Base-by-base conservation (phyloP, 2,329 filamentous ascomycete genomes). In the Talaromyces sp. region DNA sequence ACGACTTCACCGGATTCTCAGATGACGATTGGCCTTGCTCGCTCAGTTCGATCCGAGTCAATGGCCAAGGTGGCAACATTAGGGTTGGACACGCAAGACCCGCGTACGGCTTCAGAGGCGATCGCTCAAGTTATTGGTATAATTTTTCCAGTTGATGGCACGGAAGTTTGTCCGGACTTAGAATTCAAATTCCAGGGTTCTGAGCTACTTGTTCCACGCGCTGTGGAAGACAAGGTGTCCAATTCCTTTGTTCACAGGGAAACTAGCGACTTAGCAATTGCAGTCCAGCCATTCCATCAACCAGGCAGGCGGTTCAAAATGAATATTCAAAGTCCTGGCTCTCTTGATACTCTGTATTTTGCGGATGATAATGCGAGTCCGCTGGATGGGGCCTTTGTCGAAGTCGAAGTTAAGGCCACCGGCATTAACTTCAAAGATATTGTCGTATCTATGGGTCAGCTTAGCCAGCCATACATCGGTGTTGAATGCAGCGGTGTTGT, bases 401-500 rank as follows among this genome's bases (percentile, higher is more conserved):
- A 60, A 38, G 56, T 62, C 19, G 54, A 60, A 9, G 48, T 62
- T 11, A 53, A 54, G 8, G 57, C 61, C 10, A 57, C 57, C 2
- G 61, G 61, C 14, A 55, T 60, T n/a, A 60, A 60, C 43, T 60
- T 60, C 48, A 56, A 57, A 38, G 61, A 61, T n/a, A 27, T 61
- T 41, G 41, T 61, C n/a, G 55, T 61, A n/a, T 41, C 56, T 17
- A 57, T 61, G 55, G 59, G 59, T 1, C 56, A 57, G 31, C 41
- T 61, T 9, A 54, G 11, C n/a, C 56, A 58, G 12, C 38, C 24
- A 65, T 58, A 62, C 2, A 68, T 76, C n/a, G 69, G 70, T 1
- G 48, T 60, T 19, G 83, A 84, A 58, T 74, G 69, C 59, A 67
- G 68, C 52, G 76, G 72, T 11, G 59, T 72, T 31, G 66, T 78